These are phyloP conservation scores for Arthrobotrys pseudoclavata DNA, from an alignment of 2,329 filamentous ascomycete species.

Conservation along the genomic window DNA sequence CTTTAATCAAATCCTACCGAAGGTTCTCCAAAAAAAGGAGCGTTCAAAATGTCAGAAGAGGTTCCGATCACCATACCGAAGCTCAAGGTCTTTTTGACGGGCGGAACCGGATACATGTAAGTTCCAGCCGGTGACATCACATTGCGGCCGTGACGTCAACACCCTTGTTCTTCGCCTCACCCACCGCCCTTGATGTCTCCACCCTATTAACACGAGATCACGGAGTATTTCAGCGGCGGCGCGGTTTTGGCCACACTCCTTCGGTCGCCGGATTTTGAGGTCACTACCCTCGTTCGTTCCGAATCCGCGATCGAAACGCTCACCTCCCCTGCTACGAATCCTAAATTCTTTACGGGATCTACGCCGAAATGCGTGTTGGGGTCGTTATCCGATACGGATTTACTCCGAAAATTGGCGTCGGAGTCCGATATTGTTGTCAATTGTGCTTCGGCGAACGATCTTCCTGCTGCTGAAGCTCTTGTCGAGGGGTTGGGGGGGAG, in stretches of 20 bases:
- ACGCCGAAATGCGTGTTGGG: constrained; percentile 41
- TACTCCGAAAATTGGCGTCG: constrained; percentile 34
- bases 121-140: constrained; percentile 10
- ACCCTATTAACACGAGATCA: not conserved
- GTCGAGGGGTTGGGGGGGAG: constrained; percentile 28
- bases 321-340: constrained; percentile 47
- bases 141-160: constrained; percentile 23
- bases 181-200: not conserved
- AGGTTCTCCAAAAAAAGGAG: not conserved
- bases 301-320: constrained; percentile 48
- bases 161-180: not conserved
- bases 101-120: constrained; percentile 55
- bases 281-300: constrained; percentile 51
- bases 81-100: constrained; percentile 48
- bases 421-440: constrained; percentile 55
- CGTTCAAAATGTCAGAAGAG: constrained; percentile 29
- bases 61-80: constrained; percentile 50
- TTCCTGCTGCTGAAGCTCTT: constrained; percentile 30
- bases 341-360: constrained; percentile 54
- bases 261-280: constrained; percentile 38
- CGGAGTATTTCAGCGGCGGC: constrained; percentile 43
- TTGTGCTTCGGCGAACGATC: constrained; percentile 48
- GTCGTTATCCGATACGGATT: constrained; percentile 33
- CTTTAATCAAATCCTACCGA: not conserved
- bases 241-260: constrained; percentile 46